Evolutionary conservation across 352 stramenopile genomes (phyloP).

Genomic region (Thalassiosira pacifica): DNA sequence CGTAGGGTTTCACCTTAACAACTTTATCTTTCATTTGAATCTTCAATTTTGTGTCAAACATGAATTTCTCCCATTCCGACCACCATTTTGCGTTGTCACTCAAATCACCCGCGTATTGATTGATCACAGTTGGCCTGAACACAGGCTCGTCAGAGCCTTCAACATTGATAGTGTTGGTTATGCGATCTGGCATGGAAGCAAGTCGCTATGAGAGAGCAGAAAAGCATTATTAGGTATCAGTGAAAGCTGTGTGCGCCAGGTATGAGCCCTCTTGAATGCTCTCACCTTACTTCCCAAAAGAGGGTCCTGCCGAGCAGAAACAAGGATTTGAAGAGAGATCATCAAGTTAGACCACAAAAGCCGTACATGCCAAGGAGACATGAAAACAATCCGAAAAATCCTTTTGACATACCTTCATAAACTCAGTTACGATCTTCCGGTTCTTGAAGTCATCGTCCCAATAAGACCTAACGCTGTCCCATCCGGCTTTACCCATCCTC

Average conservation of each 20-base stretch:
- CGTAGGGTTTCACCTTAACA: constrained; percentile 68
- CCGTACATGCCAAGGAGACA: too few relatives aligned
- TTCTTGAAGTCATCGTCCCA: constrained; percentile 87
- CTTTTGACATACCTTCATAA: constrained; percentile 77
- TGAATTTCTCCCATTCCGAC: constrained; percentile 84
- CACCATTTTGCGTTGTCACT: constrained; percentile 84
- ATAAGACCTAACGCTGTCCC: constrained; percentile 75
- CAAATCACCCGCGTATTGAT: constrained; percentile 86
- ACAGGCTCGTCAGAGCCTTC: constrained; percentile 69
- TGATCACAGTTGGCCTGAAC: constrained; percentile 89
- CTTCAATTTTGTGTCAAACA: constrained; percentile 85
- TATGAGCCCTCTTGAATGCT: too few relatives aligned
- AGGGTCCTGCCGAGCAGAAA: constrained; percentile 72
- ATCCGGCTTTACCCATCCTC: constrained; percentile 75
- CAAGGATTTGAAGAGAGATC: neutral
- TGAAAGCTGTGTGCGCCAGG: too few relatives aligned
- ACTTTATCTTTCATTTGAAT: constrained; percentile 73
- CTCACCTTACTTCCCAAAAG: constrained; percentile 86
- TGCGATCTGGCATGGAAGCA: constrained; percentile 71
- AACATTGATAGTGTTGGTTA: constrained; percentile 90
- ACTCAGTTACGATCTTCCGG: constrained; percentile 85
- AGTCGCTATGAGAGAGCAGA: too few relatives aligned
- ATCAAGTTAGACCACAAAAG: neutral
- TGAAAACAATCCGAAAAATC: too few relatives aligned
- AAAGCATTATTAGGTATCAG: too few relatives aligned